phyloP scores from a whole-genome alignment of 2,329 filamentous ascomycete genomes.

The Apiospora rasikravindrae region DNA sequence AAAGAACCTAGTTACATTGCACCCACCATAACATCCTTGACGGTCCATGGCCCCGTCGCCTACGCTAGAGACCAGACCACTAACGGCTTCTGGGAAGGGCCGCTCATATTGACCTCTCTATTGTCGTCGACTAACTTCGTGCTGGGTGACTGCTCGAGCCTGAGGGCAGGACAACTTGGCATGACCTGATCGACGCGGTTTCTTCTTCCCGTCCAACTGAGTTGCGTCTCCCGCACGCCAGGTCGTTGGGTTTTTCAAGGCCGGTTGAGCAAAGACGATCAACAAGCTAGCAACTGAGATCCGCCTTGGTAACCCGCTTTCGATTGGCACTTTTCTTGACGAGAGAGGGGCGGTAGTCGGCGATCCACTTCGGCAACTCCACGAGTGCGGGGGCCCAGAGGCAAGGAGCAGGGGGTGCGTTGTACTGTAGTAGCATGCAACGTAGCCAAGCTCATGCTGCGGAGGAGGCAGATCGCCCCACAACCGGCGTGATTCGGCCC shows the following conservation, averaged over 20 bases:
- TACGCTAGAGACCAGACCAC: too few relatives aligned
- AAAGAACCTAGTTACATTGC: neutral
- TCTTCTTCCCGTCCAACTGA: neutral
- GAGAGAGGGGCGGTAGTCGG: neutral
- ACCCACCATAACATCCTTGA: neutral
- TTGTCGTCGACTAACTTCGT: neutral
- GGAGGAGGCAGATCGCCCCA: neutral
- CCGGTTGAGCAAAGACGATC: too few relatives aligned
- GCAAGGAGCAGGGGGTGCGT: too few relatives aligned
- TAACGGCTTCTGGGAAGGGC: neutral
- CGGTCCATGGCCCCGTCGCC: neutral
- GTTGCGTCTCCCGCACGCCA: too few relatives aligned
- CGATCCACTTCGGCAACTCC: neutral
- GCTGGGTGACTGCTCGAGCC: neutral
- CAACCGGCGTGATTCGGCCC: neutral
- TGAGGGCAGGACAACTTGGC: neutral
- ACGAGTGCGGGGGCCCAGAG: neutral
- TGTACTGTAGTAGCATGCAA: too few relatives aligned
- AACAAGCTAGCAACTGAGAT: too few relatives aligned
- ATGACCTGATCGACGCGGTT: neutral
- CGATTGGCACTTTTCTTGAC: neutral
- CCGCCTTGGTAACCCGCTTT: neutral
- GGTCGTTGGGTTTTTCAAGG: too few relatives aligned
- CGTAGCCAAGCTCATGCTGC: neutral
- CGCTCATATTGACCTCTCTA: neutral